Percentiles rank a stretch among this genome's conserved stretches.
Conservation (phyloP, 1,284 basidiomycete genomes). For the Cryptococcus deneoformans region DNA sequence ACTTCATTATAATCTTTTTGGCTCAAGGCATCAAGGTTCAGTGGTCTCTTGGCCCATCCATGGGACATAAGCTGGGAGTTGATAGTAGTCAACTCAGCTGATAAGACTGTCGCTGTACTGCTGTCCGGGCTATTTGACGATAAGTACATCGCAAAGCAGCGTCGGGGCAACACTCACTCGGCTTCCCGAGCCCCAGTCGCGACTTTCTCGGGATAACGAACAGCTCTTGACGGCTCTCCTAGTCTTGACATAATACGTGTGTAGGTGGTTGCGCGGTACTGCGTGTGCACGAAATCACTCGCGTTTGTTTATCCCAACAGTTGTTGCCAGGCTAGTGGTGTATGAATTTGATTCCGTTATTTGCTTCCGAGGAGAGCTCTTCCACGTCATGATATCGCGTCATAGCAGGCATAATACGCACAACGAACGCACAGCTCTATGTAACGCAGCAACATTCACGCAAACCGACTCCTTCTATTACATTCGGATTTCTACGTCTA, state of each 20-base stretch:
- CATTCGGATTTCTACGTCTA: neutral
- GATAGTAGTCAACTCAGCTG: slow-evolving; percentile 54
- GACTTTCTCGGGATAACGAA: neutral
- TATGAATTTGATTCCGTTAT: neutral
- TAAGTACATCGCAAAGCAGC: neutral
- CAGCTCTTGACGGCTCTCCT: neutral
- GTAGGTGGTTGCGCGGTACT: neutral
- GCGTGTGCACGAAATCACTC: neutral
- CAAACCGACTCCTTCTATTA: neutral
- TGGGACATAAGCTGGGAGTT: slow-evolving; percentile 75
- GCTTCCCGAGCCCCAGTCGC: too few species aligned
- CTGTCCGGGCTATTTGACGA: neutral
- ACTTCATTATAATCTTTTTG: slow-evolving; percentile 62
- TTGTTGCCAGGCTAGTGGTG: neutral
- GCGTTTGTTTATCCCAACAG: neutral
- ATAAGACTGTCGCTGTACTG: slow-evolving; percentile 2
- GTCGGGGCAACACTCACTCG: neutral
- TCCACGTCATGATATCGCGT: neutral
- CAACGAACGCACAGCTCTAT: neutral
- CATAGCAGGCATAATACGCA: neutral
- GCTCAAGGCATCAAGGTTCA: slow-evolving; percentile 59
- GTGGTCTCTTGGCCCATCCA: slow-evolving; percentile 64
- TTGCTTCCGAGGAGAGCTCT: neutral
- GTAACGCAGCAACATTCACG: too few species aligned
- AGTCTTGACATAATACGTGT: neutral